Evolutionary conservation across 805 yeast genomes (phyloP), one percentile per base, ranked within the genome.

Genomic region (Ogataea populi-albae): DNA sequence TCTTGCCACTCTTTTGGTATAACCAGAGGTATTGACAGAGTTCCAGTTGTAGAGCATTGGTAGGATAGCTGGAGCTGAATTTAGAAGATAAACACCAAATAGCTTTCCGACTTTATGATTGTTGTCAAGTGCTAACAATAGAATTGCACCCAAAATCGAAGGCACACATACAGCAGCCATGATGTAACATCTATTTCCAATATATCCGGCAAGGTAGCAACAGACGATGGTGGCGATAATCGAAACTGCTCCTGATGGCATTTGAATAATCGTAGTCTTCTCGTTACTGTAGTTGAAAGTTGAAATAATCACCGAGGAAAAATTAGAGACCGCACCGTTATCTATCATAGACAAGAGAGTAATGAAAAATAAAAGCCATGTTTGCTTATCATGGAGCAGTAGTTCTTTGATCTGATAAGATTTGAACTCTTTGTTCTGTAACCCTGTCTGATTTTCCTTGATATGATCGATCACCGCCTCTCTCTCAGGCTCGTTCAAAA

Each of bases 331-430:
- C 24, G 71, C 61, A 30, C 67, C 59, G 45, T 71, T 68, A 47
- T 65, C 66, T 30, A 79, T 63, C 37, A 68, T 66, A 27, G 56
- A 61, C 18, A 67, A 50, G 17, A 77, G 49, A 6, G 69, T 69
- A 41, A 65, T 61, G 2, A 61, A 38, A 41, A 74, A 66, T 40
- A 64, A 59, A n/a, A 73, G 45, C 73, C 75, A 75, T 4, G 74
- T 67, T 46, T 70, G 68, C 34, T 56, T 45, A 45, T 80, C 86
- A 9, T 27, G 19, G 12, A 52, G 46, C 24, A 77, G 37, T 6
- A 76, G 73, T 39, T 58, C 63, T 28, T 37, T 32, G 17, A 55
- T 36, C 33, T 58, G 63, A 17, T 46, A 41, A 23, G 33, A 31
- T 31, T 59, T 62, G 51, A 50, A 56, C 26, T 39, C 44, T 23